Base-by-base conservation (phyloP, 257 asterid species). In the Ocimum tenuiflorum region DNA sequence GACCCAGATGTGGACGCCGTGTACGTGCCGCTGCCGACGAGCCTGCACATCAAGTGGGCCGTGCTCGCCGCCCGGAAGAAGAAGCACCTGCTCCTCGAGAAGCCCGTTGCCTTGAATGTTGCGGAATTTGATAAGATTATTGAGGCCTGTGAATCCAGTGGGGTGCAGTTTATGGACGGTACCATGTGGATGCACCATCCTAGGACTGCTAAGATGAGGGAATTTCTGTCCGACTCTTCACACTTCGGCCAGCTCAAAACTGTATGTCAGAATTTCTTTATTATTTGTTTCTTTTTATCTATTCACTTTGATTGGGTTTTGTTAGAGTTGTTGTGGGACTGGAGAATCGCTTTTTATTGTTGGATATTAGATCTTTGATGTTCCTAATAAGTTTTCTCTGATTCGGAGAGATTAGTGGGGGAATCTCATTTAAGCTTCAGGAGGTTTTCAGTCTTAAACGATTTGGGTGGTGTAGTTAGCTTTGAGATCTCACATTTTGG, bases 151-250 rank as follows among this genome's bases (percentile, higher is more conserved):
- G 91, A 85, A 67, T 70, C 91, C 59, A 82, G 74, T 71, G 91
- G 88, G 41, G 86, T 90, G 75, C 97, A 87, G 80, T 73, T 82
- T 64, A 90, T 90, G 88, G 97, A 90, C 68, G 80, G 70, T 20
- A 90, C 97, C 66, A 87, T 90, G 97, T 90, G 88, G 89, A 81
- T 90, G 87, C 97, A 90, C 73, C 69, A 90, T 50, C 95, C 97
- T 3, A 79, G 95, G 70, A 82, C 91, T 2, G 80, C 80, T 6
- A 80, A 86, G 74, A 87, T 85, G 91, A 78, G 4, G 71, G 90
- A 85, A 42, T 87, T 85, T 64, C 77, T 90, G 17, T 39, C 63
- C 5, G 83, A 84, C 73, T 35, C 81, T 2, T 59, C 77, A 0
- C 62, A 14, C 7, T 89, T 89, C 15, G 97, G 97, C 15, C 65